Evolutionary conservation across 2,329 filamentous ascomycete genomes (phyloP).

Genomic region (Salinomyces thailandicus): DNA sequence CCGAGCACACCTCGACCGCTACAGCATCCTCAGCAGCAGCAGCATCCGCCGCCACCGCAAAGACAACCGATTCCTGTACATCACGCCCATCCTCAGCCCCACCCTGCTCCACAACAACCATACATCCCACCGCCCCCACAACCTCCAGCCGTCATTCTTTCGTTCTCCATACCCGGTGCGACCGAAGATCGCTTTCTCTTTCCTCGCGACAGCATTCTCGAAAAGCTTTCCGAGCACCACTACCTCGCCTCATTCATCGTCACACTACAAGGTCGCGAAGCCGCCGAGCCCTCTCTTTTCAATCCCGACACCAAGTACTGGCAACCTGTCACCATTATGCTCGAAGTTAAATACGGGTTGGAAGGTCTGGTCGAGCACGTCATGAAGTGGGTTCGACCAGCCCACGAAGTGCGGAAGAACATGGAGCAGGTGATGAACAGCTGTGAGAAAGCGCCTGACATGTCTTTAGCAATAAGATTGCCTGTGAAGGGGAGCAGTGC

Average conservation of each 20-base stretch:
- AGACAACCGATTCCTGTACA: not conserved
- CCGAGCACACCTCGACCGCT: conserved; percentile 2
- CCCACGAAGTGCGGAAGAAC: conserved; percentile 42
- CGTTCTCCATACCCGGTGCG: conserved; percentile 48
- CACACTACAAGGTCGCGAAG: conserved; percentile 59
- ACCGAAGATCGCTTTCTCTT: conserved; percentile 68
- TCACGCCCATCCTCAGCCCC: conserved; percentile 7
- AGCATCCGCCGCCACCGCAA: not conserved
- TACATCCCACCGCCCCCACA: conserved; percentile 23
- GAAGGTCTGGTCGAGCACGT: conserved; percentile 45
- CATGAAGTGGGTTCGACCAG: conserved; percentile 44
- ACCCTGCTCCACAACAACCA: conserved; percentile 6
- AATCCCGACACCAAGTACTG: conserved; percentile 55
- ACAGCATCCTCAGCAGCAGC: conserved; percentile 1
- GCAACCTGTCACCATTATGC: conserved; percentile 55
- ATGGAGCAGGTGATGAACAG: conserved; percentile 50
- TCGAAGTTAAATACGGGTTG: conserved; percentile 44
- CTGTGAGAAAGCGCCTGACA: conserved; percentile 44
- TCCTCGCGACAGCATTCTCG: conserved; percentile 66
- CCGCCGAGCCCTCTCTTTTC: conserved; percentile 25
- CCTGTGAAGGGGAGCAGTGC: conserved; percentile 28
- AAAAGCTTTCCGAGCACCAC: conserved; percentile 45
- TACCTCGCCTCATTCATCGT: conserved; percentile 68
- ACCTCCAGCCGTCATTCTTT: conserved; percentile 58
- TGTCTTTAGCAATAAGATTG: conserved; percentile 46